A percentile compares a stretch with the other conserved stretches of the same genome.
Conservation (phyloP, 495 filamentous ascomycete genomes). For the Penicillium taxi region DNA sequence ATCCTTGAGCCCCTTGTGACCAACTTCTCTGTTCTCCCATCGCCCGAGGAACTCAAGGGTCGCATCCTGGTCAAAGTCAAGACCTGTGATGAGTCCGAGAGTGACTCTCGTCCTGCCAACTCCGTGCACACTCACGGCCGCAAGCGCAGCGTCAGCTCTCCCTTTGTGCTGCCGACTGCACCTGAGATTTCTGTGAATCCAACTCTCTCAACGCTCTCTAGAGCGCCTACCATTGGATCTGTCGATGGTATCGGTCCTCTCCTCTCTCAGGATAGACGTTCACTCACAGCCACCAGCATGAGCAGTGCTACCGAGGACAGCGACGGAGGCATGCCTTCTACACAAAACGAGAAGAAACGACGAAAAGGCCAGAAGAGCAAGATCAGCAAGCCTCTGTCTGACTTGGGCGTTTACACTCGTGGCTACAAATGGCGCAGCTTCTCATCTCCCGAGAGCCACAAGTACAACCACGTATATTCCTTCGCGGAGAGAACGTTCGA, state of each 20-base stretch:
- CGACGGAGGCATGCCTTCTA: slow-evolving; percentile 38
- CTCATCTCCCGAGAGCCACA: slow-evolving; percentile 64
- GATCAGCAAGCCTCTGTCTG: slow-evolving; percentile 73
- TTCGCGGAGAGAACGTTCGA: slow-evolving; percentile 81
- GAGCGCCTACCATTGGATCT: slow-evolving; percentile 47
- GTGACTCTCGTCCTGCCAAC: slow-evolving; percentile 31
- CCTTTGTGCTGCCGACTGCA: slow-evolving; percentile 52
- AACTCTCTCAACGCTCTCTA: slow-evolving; percentile 47
- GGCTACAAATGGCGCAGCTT: slow-evolving; percentile 81
- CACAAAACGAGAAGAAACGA: slow-evolving; percentile 45
- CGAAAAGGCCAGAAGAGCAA: slow-evolving; percentile 61
- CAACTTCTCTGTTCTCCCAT: slow-evolving; percentile 59
- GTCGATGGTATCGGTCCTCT: slow-evolving; percentile 32
- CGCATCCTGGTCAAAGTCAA: slow-evolving; percentile 94
- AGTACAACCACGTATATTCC: slow-evolving; percentile 88
- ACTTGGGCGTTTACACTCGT: slow-evolving; percentile 79
- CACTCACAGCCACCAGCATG: slow-evolving; percentile 48
- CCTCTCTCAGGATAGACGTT: slow-evolving; percentile 40
- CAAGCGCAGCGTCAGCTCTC: slow-evolving; percentile 73
- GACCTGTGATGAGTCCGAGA: slow-evolving; percentile 41
- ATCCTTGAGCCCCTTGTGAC: slow-evolving; percentile 64
- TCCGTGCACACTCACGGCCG: slow-evolving; percentile 49
- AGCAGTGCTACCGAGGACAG: slow-evolving; percentile 60
- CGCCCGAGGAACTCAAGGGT: slow-evolving; percentile 74
- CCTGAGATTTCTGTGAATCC: slow-evolving; percentile 45